These are phyloP conservation scores for Penicillium decumbens DNA, from an alignment of 2,329 filamentous ascomycete genomes.

Conservation along the genomic window DNA sequence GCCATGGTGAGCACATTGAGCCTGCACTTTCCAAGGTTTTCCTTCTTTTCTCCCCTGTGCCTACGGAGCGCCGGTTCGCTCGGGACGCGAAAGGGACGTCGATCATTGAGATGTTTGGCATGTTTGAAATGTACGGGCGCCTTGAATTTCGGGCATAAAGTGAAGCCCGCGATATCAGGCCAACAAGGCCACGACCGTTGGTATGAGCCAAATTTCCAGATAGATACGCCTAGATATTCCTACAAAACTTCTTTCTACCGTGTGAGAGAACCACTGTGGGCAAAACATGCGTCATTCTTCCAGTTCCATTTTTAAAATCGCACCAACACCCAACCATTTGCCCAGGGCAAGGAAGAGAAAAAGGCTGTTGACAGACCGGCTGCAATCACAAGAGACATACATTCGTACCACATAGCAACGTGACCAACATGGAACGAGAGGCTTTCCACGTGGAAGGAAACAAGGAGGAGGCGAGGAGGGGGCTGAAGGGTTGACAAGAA, in stretches of 20 bases:
- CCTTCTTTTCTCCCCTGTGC: background rate
- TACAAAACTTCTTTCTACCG: background rate
- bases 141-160: background rate
- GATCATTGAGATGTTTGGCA: slow-evolving; percentile 8
- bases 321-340: background rate
- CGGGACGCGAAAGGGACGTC: slow-evolving; percentile 7
- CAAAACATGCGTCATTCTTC: background rate
- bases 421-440: slow-evolving; percentile 1
- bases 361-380: slow-evolving; percentile 9
- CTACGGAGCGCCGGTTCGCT: slow-evolving; percentile 14
- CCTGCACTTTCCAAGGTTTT: background rate
- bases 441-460: background rate
- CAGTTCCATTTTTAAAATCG: background rate
- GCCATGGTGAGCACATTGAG: slow-evolving; percentile 18
- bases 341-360: slow-evolving; percentile 1
- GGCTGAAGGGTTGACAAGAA: background rate
- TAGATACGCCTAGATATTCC: too few species aligned
- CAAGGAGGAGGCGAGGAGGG: background rate
- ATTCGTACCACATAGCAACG: slow-evolving; percentile 25
- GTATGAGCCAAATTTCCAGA: too few species aligned
- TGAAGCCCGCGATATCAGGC: background rate
- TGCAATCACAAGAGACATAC: slow-evolving; percentile 17
- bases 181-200: background rate
- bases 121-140: slow-evolving; percentile 2
- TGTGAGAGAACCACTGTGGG: background rate